Evolutionary conservation across 306 rosid species (phyloP).

Genomic region (Adenanthera pavonina): DNA sequence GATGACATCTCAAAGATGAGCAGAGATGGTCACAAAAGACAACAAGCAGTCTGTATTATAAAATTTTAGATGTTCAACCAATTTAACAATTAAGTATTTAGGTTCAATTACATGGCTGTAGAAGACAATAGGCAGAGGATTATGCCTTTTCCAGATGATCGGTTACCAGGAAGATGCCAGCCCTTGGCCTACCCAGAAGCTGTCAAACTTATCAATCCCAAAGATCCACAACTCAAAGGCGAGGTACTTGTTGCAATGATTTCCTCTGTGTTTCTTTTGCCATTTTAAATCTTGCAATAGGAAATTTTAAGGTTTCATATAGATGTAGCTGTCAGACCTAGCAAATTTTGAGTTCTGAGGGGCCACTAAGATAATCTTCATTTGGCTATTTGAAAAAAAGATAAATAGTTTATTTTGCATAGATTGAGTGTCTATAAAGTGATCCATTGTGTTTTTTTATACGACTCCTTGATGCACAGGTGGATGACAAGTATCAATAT

Average conservation of each 20-base stretch:
- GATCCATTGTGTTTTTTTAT: conserved; percentile 41
- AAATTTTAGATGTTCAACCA: conserved; percentile 33
- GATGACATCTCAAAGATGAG: conserved; percentile 28
- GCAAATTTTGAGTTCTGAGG: conserved; percentile 13
- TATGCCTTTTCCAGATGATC: conserved; percentile 93
- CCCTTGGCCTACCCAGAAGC: conserved; percentile 74
- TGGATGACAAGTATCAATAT: conserved; percentile 95
- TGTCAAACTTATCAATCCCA: conserved; percentile 69
- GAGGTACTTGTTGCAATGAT: conserved; percentile 60
- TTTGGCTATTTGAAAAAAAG: conserved; percentile 24
- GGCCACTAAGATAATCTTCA: conserved; percentile 15
- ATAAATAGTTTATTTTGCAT: conserved; percentile 13
- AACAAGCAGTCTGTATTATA: conserved; percentile 32
- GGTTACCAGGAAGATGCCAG: conserved; percentile 66
- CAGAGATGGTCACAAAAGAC: conserved; percentile 56
- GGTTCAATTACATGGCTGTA: conserved; percentile 92
- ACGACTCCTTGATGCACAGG: conserved; percentile 54
- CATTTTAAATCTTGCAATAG: conserved; percentile 31
- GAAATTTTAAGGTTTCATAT: conserved; percentile 11
- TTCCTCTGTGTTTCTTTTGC: conserved; percentile 13
- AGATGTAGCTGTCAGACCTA: neutral
- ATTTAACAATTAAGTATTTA: conserved; percentile 49
- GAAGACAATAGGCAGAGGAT: conserved; percentile 79
- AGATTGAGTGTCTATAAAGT: conserved; percentile 23
- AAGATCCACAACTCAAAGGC: conserved; percentile 66